Percentiles rank a stretch among this genome's conserved stretches.
These are phyloP conservation scores for Fallopia convolvulus DNA, from an alignment of 148 eudicot genomes.

Conservation along the genomic window DNA sequence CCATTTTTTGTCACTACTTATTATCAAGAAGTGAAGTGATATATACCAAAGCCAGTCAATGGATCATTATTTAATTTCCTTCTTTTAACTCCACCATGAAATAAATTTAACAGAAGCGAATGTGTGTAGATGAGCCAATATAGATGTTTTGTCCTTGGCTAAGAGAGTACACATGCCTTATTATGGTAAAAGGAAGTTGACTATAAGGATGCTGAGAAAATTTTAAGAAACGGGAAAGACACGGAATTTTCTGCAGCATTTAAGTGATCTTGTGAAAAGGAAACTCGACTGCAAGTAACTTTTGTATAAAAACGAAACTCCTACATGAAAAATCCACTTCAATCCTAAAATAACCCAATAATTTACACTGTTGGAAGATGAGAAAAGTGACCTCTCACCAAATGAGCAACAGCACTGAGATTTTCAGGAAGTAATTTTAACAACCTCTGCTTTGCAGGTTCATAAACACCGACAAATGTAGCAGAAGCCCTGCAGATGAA, in stretches of 20 bases:
- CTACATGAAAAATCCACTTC: neutral
- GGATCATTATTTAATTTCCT: neutral
- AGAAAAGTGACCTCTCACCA: slow-evolving; percentile 43
- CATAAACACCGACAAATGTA: slow-evolving; percentile 88
- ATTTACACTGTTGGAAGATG: neutral
- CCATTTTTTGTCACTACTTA: neutral
- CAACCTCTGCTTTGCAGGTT: slow-evolving; percentile 81
- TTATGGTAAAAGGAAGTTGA: neutral
- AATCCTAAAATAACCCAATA: neutral
- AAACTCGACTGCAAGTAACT: neutral
- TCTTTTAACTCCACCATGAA: neutral
- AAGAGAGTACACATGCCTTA: neutral
- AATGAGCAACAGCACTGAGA: slow-evolving; percentile 85
- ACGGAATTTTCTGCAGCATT: neutral
- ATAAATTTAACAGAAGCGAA: neutral
- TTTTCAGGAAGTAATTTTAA: slow-evolving; percentile 72
- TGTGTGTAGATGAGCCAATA: neutral
- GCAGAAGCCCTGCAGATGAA: slow-evolving; percentile 78
- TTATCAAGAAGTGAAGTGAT: neutral
- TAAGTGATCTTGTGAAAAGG: neutral
- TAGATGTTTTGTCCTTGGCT: neutral
- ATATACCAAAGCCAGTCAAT: neutral
- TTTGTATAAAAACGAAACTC: neutral
- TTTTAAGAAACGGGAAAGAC: neutral
- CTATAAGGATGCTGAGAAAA: neutral